A percentile compares a stretch with the other conserved stretches of the same genome.
Evolutionary conservation across 2,329 filamentous ascomycete species (phyloP).

Genomic region (Colletotrichum kahawae): DNA sequence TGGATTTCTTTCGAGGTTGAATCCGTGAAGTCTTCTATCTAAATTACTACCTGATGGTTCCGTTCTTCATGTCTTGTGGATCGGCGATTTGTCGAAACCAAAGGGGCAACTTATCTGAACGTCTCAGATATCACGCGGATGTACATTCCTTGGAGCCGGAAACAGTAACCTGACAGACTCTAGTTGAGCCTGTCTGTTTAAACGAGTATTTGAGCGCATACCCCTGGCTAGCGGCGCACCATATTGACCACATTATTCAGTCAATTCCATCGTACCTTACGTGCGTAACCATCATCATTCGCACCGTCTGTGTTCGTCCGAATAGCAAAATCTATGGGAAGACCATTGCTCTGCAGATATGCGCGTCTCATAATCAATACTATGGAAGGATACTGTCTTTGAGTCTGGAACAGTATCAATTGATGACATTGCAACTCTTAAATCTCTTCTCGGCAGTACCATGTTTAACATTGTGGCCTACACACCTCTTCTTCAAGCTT

Average conservation of each 20-base stretch:
- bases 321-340: background rate
- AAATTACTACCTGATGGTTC: rapidly evolving
- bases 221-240: background rate
- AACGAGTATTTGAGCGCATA: background rate
- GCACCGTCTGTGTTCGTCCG: background rate
- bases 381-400: background rate
- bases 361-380: too few species aligned
- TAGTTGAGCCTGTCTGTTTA: background rate
- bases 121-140: background rate
- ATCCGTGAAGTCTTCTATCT: background rate
- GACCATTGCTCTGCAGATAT: background rate
- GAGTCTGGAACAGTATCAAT: background rate
- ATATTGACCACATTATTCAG: background rate
- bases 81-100: background rate
- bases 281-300: background rate
- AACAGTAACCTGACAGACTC: background rate
- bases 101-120: background rate
- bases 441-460: background rate
- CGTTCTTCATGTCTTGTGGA: background rate
- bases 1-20: background rate
- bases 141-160: background rate
- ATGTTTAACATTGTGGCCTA: background rate
- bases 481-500: background rate
- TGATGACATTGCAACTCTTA: background rate
- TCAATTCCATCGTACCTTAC: background rate